Evolutionary conservation across 495 filamentous ascomycete genomes (phyloP).

Genomic region (Lasiosphaeria miniovina): DNA sequence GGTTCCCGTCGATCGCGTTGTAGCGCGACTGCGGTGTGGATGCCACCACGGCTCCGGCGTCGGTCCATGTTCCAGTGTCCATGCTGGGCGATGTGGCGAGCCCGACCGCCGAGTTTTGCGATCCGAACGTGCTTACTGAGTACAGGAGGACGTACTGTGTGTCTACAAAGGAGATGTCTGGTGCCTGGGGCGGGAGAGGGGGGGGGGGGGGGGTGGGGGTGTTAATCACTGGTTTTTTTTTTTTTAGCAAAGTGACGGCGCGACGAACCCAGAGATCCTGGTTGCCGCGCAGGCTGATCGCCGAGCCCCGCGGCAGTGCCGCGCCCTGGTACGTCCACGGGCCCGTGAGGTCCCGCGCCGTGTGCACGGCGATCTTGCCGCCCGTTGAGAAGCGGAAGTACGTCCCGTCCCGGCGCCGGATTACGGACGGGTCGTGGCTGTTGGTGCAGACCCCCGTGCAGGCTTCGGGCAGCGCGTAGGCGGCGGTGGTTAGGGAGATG

Average conservation of each 20-base stretch:
- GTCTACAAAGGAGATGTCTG: slow-evolving; percentile 58
- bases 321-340: slow-evolving; percentile 62
- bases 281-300: slow-evolving; percentile 53
- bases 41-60: slow-evolving; percentile 50
- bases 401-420: slow-evolving; percentile 60
- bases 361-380: slow-evolving; percentile 56
- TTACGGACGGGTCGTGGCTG: slow-evolving; percentile 62
- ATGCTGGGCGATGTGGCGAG: slow-evolving; percentile 63
- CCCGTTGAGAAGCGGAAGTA: slow-evolving; percentile 74
- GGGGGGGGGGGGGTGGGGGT: too few species aligned
- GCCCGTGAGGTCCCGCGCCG: slow-evolving; percentile 51
- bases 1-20: slow-evolving; percentile 71
- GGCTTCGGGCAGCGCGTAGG: slow-evolving; percentile 53
- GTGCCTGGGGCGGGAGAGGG: slow-evolving; percentile 48
- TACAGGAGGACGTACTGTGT: slow-evolving; percentile 71
- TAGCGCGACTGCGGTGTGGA: slow-evolving; percentile 49
- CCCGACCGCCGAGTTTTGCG: slow-evolving; percentile 61
- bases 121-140: slow-evolving; percentile 61
- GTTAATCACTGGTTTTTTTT: too few species aligned
- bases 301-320: slow-evolving; percentile 55
- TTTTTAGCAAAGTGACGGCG: neutral
- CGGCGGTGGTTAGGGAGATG: too few species aligned
- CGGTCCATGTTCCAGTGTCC: slow-evolving; percentile 58
- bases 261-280: slow-evolving; percentile 58
- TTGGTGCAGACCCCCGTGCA: slow-evolving; percentile 61